Base-by-base conservation (phyloP, 768 basidiomycete species). In the Piloderma croceum region DNA sequence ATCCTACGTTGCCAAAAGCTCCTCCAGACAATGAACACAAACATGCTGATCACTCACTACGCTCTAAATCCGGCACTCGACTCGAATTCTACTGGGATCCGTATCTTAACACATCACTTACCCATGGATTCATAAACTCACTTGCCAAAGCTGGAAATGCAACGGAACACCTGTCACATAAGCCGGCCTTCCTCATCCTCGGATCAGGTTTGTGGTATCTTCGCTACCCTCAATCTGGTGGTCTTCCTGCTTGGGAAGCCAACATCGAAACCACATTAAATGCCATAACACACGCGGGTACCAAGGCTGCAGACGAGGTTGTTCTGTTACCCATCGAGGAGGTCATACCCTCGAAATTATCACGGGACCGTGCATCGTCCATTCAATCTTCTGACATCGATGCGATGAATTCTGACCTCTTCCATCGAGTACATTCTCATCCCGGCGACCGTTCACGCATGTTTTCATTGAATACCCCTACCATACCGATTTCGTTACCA, bases 191-290 rank as follows among this genome's bases (percentile, higher is more conserved):
- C 34, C 71, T 92, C 21, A 82, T 93, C 7, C 58, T 96, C 12
- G 91, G 91, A 7, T 81, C 85, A 11, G 91, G 91, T 0, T 65
- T 94, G 25, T 93, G 91, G 91, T 90, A 90, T 58, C 73, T 96
- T 32, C 79, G 88, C 18, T 81, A 92, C 58, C 68, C 80, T 1
- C 48, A 65, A 13, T 85, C 87, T 1, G 86, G 89, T 18, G 88
- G 88, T 3, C 67, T 92, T 29, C 63, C 81, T 22, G 69, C 79
- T 1, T 96, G 90, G 88, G 84, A 86, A 51, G 68, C 69, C 19
- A 83, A 74, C 49, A 79, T 88, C 46, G 84, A 90, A 50, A 52
- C 62, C 6, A 69, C 80, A n/a, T 73, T 93, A 22, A 63, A 67
- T 31, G 51, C 67, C 10, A 65, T 86, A 22, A 45, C 64, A 9